These are phyloP conservation scores for Auricularia auricula-judae DNA, from an alignment of 768 basidiomycete genomes.

Conservation along the genomic window DNA sequence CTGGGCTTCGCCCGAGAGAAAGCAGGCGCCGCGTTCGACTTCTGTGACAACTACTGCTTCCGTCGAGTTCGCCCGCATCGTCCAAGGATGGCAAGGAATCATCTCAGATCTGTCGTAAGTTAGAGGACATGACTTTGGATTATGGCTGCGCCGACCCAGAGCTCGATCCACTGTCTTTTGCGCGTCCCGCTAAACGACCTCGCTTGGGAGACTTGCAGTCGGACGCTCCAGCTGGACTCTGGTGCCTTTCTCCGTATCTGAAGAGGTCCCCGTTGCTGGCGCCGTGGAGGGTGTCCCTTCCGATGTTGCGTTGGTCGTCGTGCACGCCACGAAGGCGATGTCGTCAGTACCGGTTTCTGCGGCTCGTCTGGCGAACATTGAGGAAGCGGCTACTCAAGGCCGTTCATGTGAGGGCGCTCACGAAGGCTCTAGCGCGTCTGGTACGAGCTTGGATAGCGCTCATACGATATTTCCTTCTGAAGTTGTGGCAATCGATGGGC, in stretches of 20 bases:
- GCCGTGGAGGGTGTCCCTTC: too few relatives aligned
- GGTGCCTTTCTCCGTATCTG: conserved; percentile 56
- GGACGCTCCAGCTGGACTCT: conserved; percentile 25
- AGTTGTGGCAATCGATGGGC: too few relatives aligned
- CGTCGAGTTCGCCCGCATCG: conserved; percentile 33
- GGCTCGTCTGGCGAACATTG: too few relatives aligned
- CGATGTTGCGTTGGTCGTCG: too few relatives aligned
- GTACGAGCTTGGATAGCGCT: too few relatives aligned
- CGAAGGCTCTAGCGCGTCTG: too few relatives aligned
- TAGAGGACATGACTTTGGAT: conserved; percentile 22
- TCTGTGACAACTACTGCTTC: too few relatives aligned
- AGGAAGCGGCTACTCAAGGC: too few relatives aligned
- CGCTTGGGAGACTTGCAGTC: background rate
- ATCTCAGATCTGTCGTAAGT: conserved; percentile 24
- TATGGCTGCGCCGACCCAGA: conserved; percentile 27
- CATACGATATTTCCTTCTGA: too few relatives aligned
- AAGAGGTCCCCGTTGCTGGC: conserved; percentile 16
- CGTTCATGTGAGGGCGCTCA: too few relatives aligned
- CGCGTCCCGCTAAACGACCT: background rate
- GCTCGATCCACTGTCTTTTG: conserved; percentile 15
- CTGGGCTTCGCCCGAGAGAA: conserved; percentile 9
- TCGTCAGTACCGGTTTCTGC: too few relatives aligned
- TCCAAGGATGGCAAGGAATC: conserved; percentile 21
- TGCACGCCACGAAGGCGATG: too few relatives aligned
- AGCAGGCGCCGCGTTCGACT: conserved; percentile 26